Percentiles rank a stretch among this genome's conserved stretches.
These are phyloP conservation scores for Stachybotrys elegans DNA, from an alignment of 2,329 filamentous ascomycete species.

Conservation along the genomic window DNA sequence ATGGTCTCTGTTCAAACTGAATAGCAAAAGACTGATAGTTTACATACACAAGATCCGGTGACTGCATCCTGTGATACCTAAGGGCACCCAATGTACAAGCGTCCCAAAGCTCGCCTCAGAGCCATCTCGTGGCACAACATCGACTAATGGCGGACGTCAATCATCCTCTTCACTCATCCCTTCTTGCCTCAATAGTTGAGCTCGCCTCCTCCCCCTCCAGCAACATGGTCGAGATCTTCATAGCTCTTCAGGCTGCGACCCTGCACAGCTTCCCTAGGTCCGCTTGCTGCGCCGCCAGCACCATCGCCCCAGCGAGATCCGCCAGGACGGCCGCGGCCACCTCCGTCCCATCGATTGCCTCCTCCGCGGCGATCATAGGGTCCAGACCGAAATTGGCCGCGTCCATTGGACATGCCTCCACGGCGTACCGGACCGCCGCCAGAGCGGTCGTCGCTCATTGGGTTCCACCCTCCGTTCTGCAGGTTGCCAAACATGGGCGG, in stretches of 20 bases:
- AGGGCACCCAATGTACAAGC: too few species aligned
- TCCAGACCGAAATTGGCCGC: conserved; percentile 58
- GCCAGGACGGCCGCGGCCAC: conserved; percentile 44
- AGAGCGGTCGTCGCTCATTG: conserved; percentile 51
- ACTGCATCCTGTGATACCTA: too few species aligned
- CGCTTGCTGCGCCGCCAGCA: conserved; percentile 70
- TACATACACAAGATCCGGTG: too few species aligned
- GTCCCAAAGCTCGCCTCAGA: too few species aligned
- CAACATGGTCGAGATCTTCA: conserved; percentile 88
- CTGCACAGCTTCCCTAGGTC: conserved; percentile 85
- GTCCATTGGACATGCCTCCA: conserved; percentile 48
- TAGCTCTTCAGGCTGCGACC: conserved; percentile 94
- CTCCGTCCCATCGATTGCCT: conserved; percentile 36
- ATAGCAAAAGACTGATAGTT: too few species aligned
- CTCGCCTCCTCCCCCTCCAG: conserved; percentile 70
- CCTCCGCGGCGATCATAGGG: conserved; percentile 68
- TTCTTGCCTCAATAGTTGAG: conserved; percentile 72
- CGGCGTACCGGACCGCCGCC: conserved; percentile 66
- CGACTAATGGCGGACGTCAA: too few species aligned
- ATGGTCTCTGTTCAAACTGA: too few species aligned
- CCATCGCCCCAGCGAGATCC: conserved; percentile 67
- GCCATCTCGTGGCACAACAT: too few species aligned
- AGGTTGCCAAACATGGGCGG: conserved; percentile 50
- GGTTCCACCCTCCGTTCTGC: conserved; percentile 45
- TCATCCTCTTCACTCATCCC: too few species aligned